Base-by-base conservation (phyloP, 2,329 filamentous ascomycete genomes). In the Rasamsonia emersonii region DNA sequence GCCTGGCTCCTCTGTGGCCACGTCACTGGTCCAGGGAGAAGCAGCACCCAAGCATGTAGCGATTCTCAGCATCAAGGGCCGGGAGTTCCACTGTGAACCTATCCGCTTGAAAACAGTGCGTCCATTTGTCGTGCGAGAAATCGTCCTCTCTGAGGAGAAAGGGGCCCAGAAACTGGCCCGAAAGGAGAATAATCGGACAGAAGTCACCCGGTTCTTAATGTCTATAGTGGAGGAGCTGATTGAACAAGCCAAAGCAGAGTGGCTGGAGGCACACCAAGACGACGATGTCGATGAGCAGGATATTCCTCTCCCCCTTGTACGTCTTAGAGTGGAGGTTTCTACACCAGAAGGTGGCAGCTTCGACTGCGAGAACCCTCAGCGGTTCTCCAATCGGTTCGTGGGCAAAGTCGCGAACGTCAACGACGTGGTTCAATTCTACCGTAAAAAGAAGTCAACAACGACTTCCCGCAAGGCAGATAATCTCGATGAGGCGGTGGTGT, bases 1-100 rank as follows among this genome's bases (percentile, higher is more conserved):
- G 50, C 91, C 91, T 1, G 91, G 91, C 0, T 98, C 91, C 0
- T 96, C 91, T 0, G 82, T 98, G 1, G 91, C 89, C 1, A 98
- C 91, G 1, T 96, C 91, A 0, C 67, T 98, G 0, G 79, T 91
- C 6, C 81, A 83, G 0, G 88, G 88, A 17, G 91, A 98, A 60
- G 84, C 91, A 1, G 85, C 86, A 1, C 69, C 85, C 5, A 98
- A 98, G 54, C 83, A 96, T 35, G 84, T 96, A 5, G 79, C 86
- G 1, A 81, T 98, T 13, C 56, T 96, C 30, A 91, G 71, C 44
- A 67, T 98, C 32, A 91, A 79, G 0, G 89, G 88, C 6, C 83
- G 78, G 37, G 75, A 88, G 8, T 94, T 94, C 56, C 74, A 76
- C 27, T 71, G 77, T 9, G 81, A 94, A 40, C 80, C 85, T 30